A percentile compares a stretch with the other conserved stretches of the same genome.
These are phyloP conservation scores for Aspergillus ochraceus DNA, from an alignment of 2,329 filamentous ascomycete species.

Conservation along the genomic window DNA sequence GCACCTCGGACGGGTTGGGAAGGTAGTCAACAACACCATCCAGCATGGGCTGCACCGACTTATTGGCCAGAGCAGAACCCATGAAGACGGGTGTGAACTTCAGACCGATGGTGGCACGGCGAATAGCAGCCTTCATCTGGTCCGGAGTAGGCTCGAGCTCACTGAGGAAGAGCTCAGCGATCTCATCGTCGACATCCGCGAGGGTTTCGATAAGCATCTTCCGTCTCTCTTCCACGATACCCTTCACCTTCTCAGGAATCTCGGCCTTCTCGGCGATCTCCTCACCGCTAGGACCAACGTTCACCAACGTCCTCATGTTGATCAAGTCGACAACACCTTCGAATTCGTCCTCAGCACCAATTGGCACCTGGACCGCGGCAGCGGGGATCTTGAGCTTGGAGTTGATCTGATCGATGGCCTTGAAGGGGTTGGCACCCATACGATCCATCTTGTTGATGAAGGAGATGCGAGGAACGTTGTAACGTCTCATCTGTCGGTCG, in stretches of 20 bases:
- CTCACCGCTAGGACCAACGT: constrained; percentile 79
- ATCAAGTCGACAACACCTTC: constrained; percentile 91
- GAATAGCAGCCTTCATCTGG: constrained; percentile 91
- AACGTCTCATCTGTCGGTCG: constrained; percentile 96
- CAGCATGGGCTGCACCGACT: constrained; percentile 92
- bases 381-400: constrained; percentile 90
- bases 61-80: constrained; percentile 93
- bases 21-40: constrained; percentile 96
- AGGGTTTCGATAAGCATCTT: constrained; percentile 88
- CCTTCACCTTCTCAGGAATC: constrained; percentile 75
- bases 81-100: constrained; percentile 96
- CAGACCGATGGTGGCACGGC: constrained; percentile 79
- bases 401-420: constrained; percentile 96
- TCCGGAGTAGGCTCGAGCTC: constrained; percentile 74
- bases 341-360: constrained; percentile 88
- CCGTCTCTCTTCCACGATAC: constrained; percentile 78
- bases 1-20: constrained; percentile 84
- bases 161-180: constrained; percentile 90
- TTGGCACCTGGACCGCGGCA: constrained; percentile 91
- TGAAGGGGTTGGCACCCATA: constrained; percentile 98
- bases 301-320: constrained; percentile 90
- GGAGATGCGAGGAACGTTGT: constrained; percentile 91
- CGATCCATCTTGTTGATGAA: constrained; percentile 99
- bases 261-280: constrained; percentile 74
- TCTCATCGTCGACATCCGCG: constrained; percentile 96